Evolutionary conservation across 768 basidiomycete genomes (phyloP).

Genomic region (Kwoniella heveanensis): DNA sequence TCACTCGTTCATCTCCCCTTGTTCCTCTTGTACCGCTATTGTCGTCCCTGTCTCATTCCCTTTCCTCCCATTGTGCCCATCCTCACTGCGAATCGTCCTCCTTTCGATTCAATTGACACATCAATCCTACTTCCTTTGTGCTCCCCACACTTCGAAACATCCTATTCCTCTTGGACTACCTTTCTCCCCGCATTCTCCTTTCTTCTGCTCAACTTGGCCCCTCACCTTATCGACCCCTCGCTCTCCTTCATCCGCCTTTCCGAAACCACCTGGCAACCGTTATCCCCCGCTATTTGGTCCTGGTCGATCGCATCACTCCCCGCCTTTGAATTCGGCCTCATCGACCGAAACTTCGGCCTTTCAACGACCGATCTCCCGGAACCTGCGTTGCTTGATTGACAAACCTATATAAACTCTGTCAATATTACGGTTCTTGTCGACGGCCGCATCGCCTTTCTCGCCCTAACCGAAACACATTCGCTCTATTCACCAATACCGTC

Average conservation of each 20-base stretch:
- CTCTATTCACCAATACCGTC: background rate
- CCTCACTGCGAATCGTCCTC: background rate
- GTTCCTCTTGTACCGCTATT: background rate
- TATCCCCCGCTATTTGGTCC: background rate
- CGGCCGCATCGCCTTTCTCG: background rate
- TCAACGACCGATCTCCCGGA: background rate
- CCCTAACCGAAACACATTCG: no score
- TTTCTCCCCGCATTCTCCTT: slow-evolving; percentile 6
- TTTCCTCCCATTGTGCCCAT: slow-evolving; percentile 1
- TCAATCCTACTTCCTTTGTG: background rate
- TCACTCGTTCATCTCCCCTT: background rate
- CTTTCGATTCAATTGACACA: background rate
- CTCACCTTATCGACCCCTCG: slow-evolving; percentile 4
- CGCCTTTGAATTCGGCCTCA: slow-evolving; percentile 1
- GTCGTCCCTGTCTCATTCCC: background rate
- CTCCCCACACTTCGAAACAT: background rate
- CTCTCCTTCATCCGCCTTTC: slow-evolving; percentile 1
- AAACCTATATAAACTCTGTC: slow-evolving; percentile 6
- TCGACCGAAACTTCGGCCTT: slow-evolving; percentile 1
- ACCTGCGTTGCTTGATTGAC: slow-evolving; percentile 4
- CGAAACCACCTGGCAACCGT: slow-evolving; percentile 2
- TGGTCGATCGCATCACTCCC: background rate
- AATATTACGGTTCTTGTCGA: background rate
- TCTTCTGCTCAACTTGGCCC: background rate
- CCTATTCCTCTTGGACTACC: background rate